Evolutionary conservation across 257 asterid species (phyloP), one percentile per base, ranked within the genome.

Genomic region (Pogostemon cablin): DNA sequence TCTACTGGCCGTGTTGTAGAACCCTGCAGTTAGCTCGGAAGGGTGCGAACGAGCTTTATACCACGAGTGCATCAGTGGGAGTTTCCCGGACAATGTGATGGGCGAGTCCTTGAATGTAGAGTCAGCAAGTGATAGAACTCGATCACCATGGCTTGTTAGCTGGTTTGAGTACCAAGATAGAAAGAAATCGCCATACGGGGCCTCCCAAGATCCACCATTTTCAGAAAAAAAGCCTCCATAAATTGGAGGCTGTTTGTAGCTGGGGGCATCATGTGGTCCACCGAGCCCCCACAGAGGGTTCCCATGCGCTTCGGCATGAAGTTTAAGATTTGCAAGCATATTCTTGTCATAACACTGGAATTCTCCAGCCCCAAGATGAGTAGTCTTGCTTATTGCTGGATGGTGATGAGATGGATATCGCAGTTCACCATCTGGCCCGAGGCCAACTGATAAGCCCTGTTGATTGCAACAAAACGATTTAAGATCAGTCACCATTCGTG

Each of bases 351-450:
- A 85, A 61, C 98, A 93, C 68, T 93, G 98, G 82, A 93, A 93
- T 57, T 88, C 97, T 56, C 97, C 98, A 0, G 93, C 90, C 15
- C 96, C 89, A 1, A 7, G 56, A 70, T 4, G 72, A 35, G 70
- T 56, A 35, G 70, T 56, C 43, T 9, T 67, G 56, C 46, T 41
- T 44, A 79, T 81, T n/a, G 72, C 10, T 10, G 82, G 43, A 17
- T 56, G 42, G 71, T 79, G 95, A 52, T 82, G 81, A 55, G 96
- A 93, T 53, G 98, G 97, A 73, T 90, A 93, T 2, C 91, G 80
- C 3, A 93, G 96, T 82, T 88, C 97, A 0, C 97, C 97, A 46
- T 87, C 87, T 12, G 98, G 98, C 35, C 98, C 98, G 3, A 93
- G 87, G 37, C 98, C 98, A 43, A 88, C 12, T 9, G 95, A 83